These are phyloP conservation scores for Juglanconis juglandina DNA, from an alignment of 2,329 filamentous ascomycete genomes.

Conservation along the genomic window DNA sequence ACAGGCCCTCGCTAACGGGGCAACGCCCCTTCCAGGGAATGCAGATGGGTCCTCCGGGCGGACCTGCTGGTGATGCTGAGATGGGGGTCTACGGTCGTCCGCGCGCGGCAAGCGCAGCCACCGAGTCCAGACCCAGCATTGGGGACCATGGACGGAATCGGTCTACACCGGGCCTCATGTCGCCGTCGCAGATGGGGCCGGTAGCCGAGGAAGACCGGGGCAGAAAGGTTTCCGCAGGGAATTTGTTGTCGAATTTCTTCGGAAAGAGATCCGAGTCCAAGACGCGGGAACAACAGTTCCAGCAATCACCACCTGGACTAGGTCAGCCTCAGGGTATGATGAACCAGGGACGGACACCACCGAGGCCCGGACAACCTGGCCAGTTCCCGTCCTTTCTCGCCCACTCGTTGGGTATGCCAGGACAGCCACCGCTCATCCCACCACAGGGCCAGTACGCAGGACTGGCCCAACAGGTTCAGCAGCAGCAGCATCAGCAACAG, in stretches of 20 bases:
- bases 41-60: neutral
- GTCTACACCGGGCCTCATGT: constrained; percentile 9
- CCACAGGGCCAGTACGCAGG: constrained; percentile 16
- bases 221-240: constrained; percentile 21
- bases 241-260: constrained; percentile 23
- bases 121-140: constrained; percentile 18
- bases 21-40: constrained; percentile 9
- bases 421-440: constrained; percentile 13
- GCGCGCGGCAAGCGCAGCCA: constrained; percentile 20
- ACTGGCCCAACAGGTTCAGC: constrained; percentile 10
- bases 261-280: constrained; percentile 21
- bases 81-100: constrained; percentile 11
- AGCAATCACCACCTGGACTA: constrained; percentile 11
- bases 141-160: constrained; percentile 12
- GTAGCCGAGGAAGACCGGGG: constrained; percentile 22
- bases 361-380: constrained; percentile 11
- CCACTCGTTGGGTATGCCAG: constrained; percentile 16
- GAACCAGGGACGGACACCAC: constrained; percentile 13
- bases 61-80: neutral
- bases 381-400: constrained; percentile 10
- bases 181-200: neutral
- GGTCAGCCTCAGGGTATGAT: constrained; percentile 16
- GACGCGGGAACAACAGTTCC: constrained; percentile 18
- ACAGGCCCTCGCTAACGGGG: constrained; percentile 21
- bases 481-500: constrained; percentile 11